These are phyloP conservation scores for Lentinus polychrous DNA, from an alignment of 1,284 basidiomycete species.

Conservation along the genomic window DNA sequence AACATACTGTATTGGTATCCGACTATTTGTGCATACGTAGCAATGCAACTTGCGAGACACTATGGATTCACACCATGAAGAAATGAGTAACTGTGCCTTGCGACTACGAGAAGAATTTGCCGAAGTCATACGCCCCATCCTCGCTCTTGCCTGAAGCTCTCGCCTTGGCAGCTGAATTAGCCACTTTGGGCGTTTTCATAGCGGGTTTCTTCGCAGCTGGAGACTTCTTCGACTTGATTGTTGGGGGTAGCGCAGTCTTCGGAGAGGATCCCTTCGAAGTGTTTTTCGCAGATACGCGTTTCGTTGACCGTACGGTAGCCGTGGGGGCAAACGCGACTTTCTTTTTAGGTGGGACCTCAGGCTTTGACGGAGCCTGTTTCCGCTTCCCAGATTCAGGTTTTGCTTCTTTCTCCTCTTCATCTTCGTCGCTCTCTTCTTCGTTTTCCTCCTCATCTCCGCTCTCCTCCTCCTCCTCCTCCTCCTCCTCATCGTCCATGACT, in stretches of 20 bases:
- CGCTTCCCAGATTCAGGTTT: background rate
- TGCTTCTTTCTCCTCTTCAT: background rate
- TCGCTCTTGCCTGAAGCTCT: background rate
- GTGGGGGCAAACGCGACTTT: constrained; percentile 3
- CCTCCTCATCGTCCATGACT: background rate
- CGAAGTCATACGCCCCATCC: constrained; percentile 4
- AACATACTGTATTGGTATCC: background rate
- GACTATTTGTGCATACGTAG: too few relatives aligned
- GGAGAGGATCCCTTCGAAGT: background rate
- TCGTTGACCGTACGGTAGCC: background rate
- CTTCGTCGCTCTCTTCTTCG: constrained; percentile 1
- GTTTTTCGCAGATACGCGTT: background rate
- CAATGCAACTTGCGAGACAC: too few relatives aligned
- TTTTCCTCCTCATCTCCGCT: background rate
- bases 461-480: background rate
- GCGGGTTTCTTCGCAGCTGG: background rate
- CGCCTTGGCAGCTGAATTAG: background rate
- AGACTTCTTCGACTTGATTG: background rate
- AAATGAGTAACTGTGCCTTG: too few relatives aligned
- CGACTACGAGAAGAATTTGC: constrained; percentile 4
- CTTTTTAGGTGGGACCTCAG: background rate
- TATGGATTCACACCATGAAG: too few relatives aligned
- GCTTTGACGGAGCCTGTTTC: background rate
- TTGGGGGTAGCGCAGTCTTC: background rate
- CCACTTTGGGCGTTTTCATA: background rate